Evolutionary conservation across 169 alveolate genomes (phyloP).

Genomic region (Plasmodium malariae): DNA sequence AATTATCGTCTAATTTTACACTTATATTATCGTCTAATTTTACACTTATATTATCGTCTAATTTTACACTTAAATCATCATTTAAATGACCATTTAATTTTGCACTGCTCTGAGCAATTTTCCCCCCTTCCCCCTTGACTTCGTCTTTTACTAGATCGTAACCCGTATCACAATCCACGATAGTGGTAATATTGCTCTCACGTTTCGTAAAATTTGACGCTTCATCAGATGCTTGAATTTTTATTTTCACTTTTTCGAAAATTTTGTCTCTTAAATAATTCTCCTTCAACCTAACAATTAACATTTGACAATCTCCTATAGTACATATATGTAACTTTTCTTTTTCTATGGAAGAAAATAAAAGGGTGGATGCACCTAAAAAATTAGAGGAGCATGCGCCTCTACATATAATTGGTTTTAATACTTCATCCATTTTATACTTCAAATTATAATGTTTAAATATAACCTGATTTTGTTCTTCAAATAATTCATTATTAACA

Average conservation of each 20-base stretch:
- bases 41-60: no score
- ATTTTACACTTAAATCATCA: no score
- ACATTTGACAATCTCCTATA: conserved; percentile 76
- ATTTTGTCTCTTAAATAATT: not conserved
- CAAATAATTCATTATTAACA: conserved; percentile 35
- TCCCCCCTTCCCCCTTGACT: not conserved
- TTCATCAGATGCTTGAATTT: not conserved
- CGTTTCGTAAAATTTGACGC: not conserved
- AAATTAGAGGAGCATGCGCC: conserved; percentile 74
- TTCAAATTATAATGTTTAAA: conserved; percentile 35
- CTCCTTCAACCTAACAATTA: conserved; percentile 30
- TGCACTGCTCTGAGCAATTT: not conserved
- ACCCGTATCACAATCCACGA: no score
- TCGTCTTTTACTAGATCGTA: no score
- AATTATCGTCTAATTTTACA: no score
- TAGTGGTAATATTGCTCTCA: conserved; percentile 9
- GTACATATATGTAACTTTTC: conserved; percentile 60
- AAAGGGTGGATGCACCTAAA: conserved; percentile 72
- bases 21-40: no score
- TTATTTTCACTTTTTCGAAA: conserved; percentile 29
- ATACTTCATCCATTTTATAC: conserved; percentile 32
- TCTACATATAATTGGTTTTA: conserved; percentile 70
- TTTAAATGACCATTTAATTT: not conserved
- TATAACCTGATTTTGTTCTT: conserved; percentile 35
- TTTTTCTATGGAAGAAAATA: conserved; percentile 41